Evolutionary conservation across 495 filamentous ascomycete species (phyloP).

Genomic region (Penicillium pulvis): DNA sequence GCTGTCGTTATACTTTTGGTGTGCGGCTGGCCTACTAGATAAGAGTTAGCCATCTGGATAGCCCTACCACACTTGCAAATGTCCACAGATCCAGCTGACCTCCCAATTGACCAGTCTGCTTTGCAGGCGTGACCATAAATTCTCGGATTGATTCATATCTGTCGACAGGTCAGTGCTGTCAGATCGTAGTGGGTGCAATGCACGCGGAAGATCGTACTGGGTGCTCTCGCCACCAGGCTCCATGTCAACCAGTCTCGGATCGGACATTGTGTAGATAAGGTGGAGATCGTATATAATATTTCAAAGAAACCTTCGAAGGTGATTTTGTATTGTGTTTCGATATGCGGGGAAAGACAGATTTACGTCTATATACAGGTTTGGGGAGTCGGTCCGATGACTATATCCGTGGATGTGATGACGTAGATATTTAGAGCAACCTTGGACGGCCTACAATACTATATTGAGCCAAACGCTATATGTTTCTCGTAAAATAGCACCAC

Average conservation of each 20-base stretch:
- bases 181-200: background rate
- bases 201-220: slow-evolving; percentile 44
- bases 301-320: background rate
- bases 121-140: slow-evolving; percentile 50
- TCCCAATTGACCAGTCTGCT: slow-evolving; percentile 61
- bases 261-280: slow-evolving; percentile 21
- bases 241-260: slow-evolving; percentile 57
- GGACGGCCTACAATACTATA: background rate
- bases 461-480: background rate
- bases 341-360: background rate
- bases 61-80: background rate
- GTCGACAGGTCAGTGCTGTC: background rate
- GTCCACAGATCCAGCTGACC: slow-evolving; percentile 35
- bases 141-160: slow-evolving; percentile 64
- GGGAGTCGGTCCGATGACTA: slow-evolving; percentile 18
- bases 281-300: background rate
- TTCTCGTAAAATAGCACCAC: background rate
- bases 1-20: slow-evolving; percentile 34
- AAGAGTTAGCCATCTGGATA: background rate
- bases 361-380: background rate
- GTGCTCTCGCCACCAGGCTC: slow-evolving; percentile 64
- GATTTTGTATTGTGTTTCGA: background rate
- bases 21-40: slow-evolving; percentile 26
- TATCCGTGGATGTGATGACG: slow-evolving; percentile 22
- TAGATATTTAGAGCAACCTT: slow-evolving; percentile 14